Percentiles rank a stretch among this genome's conserved stretches.
Evolutionary conservation across 1,284 basidiomycete species (phyloP).

Genomic region (Apiotrichum sp.): DNA sequence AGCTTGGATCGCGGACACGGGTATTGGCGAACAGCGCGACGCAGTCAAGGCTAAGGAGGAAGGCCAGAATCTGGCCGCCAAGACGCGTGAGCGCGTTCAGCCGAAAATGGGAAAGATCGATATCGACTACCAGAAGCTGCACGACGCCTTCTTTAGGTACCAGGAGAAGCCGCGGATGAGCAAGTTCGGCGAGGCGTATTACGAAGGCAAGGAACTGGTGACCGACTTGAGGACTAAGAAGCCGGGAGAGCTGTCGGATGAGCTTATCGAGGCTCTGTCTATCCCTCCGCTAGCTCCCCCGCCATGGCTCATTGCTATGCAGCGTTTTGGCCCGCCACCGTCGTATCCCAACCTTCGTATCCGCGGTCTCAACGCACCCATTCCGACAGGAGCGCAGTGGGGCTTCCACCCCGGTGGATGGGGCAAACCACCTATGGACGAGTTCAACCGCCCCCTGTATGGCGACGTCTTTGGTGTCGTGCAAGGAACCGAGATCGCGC

Average conservation of each 20-base stretch:
- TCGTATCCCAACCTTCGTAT: conserved; percentile 94
- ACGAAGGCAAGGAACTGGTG: conserved; percentile 98
- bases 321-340: conserved; percentile 94
- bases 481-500: conserved; percentile 63
- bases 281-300: conserved; percentile 98
- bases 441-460: conserved; percentile 92
- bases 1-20: conserved; percentile 94
- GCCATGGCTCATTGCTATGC: conserved; percentile 99
- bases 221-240: conserved; percentile 92
- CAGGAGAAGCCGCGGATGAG: conserved; percentile 79
- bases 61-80: conserved; percentile 85
- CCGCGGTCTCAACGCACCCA: conserved; percentile 93
- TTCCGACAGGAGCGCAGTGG: conserved; percentile 97
- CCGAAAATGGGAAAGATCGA: conserved; percentile 99
- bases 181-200: conserved; percentile 94
- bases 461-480: conserved; percentile 95
- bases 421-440: conserved; percentile 98
- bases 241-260: conserved; percentile 92
- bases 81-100: conserved; percentile 96
- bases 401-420: conserved; percentile 99
- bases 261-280: conserved; percentile 92
- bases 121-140: conserved; percentile 98
- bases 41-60: conserved; percentile 97
- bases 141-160: conserved; percentile 99
- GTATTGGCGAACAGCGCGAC: conserved; percentile 95